These are phyloP conservation scores for Penicillium psychrosexuale DNA, from an alignment of 2,329 filamentous ascomycete genomes.

Conservation along the genomic window DNA sequence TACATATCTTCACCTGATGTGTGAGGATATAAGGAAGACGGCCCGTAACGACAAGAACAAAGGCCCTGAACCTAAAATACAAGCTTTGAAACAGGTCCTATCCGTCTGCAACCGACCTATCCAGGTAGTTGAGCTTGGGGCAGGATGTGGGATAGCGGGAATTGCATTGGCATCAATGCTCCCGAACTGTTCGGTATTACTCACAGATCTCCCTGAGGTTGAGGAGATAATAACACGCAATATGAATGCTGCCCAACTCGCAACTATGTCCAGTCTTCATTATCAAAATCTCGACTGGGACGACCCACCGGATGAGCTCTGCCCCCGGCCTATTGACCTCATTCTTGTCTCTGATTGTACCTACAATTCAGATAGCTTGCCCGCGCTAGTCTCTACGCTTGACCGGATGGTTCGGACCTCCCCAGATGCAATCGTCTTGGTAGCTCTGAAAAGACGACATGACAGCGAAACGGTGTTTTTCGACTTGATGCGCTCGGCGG, in stretches of 20 bases:
- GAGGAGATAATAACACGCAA: conserved; percentile 59
- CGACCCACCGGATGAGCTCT: conserved; percentile 47
- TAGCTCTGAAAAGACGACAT: conserved; percentile 67
- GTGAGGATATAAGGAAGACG: neutral
- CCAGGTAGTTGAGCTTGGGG: conserved; percentile 62
- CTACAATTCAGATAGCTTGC: conserved; percentile 67
- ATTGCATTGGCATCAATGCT: conserved; percentile 59
- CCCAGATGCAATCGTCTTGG: conserved; percentile 51
- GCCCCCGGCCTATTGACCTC: conserved; percentile 50
- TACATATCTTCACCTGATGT: conserved; percentile 42
- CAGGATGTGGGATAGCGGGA: conserved; percentile 67
- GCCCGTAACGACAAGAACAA: conserved; percentile 30
- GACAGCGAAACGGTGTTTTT: conserved; percentile 66
- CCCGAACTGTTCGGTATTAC: conserved; percentile 51
- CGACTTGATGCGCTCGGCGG: conserved; percentile 51
- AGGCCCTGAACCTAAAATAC: conserved; percentile 21
- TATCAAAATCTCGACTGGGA: conserved; percentile 64
- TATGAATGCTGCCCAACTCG: conserved; percentile 44
- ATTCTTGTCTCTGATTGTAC: conserved; percentile 69
- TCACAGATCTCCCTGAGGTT: conserved; percentile 66
- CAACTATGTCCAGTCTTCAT: conserved; percentile 42
- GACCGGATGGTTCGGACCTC: conserved; percentile 47
- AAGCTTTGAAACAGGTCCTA: conserved; percentile 35
- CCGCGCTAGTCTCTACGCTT: conserved; percentile 60
- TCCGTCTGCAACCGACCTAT: conserved; percentile 34